Evolutionary conservation across 2,329 filamentous ascomycete genomes (phyloP), one percentile per base, ranked within the genome.

Genomic region (Arthroderma uncinatum): DNA sequence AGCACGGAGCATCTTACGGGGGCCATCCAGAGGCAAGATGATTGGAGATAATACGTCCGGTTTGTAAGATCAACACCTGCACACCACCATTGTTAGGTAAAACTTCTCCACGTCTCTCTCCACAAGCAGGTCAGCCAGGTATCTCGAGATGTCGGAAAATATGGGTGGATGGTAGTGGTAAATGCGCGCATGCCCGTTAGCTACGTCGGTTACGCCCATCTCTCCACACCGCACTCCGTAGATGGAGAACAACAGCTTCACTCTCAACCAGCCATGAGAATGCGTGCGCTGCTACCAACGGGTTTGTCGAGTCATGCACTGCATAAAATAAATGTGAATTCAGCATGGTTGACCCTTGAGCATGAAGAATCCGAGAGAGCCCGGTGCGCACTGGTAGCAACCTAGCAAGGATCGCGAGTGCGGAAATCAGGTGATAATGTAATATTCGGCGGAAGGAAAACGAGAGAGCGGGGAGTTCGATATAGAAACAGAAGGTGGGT

Each of bases 31-130:
- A 16, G 4, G 39, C n/a, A 4, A 9, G 39, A 19, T 16, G 39
- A 42, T 19, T 42, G 39, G 39, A 21, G 19, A n/a, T 5, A 10
- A 42, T 6, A 42, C 4, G 4, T 37, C 4, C 2, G 9, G 34
- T 6, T 16, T 42, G 14, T 42, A 5, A 7, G 34, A 36, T 36
- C 34, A 36, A 36, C 34, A 12, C 39, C 39, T 19, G 16, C 39
- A 42, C 39, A 42, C 16, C 39, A 21, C 16, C 39, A 39, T 4
- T 16, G 39, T 19, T 36, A 16, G 16, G 21, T 30, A 14, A 14
- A 25, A 5, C n/a, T 25, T 47, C 40, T 47, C 47, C 47, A 50
- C 47, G 47, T 10, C 34, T 50, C 34, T 50, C 47, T 50, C 47
- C 28, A 25, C 47, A 50, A 50, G 25, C n/a, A 42, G 6, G 6